Evolutionary conservation across 441 rosid genomes (phyloP).

Genomic region (Biscutella laevigata): DNA sequence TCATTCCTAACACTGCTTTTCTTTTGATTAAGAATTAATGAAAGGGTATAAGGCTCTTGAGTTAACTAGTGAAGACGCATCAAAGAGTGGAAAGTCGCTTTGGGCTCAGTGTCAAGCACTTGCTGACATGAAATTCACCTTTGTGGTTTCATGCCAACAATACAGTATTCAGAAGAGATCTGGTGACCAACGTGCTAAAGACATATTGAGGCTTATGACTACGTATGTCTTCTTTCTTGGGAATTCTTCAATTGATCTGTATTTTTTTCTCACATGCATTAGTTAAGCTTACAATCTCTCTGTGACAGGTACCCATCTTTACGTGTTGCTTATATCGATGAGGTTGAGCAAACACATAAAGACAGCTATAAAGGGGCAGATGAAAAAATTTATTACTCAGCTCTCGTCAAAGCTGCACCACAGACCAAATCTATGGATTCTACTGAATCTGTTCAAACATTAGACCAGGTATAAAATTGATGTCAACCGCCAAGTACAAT

Average conservation of each 20-base stretch:
- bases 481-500: slow-evolving; percentile 13
- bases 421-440: slow-evolving; percentile 58
- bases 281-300: no score
- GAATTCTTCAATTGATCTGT: slow-evolving; percentile 2
- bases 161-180: slow-evolving; percentile 93
- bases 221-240: slow-evolving; percentile 32
- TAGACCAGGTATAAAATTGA: slow-evolving; percentile 44
- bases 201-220: slow-evolving; percentile 87
- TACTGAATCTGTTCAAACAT: slow-evolving; percentile 53
- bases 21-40: slow-evolving; percentile 94
- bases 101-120: slow-evolving; percentile 93
- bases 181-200: slow-evolving; percentile 78
- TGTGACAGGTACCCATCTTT: slow-evolving; percentile 86
- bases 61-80: slow-evolving; percentile 52
- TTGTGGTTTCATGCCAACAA: slow-evolving; percentile 94
- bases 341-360: slow-evolving; percentile 82
- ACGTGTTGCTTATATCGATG: slow-evolving; percentile 97
- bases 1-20: slow-evolving; percentile 19
- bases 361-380: slow-evolving; percentile 64
- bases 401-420: slow-evolving; percentile 79
- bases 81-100: slow-evolving; percentile 70
- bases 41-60: slow-evolving; percentile 95
- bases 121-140: slow-evolving; percentile 95
- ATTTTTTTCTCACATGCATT: slow-evolving; percentile 8
- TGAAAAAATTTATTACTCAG: slow-evolving; percentile 75